Percentiles rank a stretch among this genome's conserved stretches.
Conservation (phyloP, 78 protist genomes). For the Pigoraptor vietnamica region DNA sequence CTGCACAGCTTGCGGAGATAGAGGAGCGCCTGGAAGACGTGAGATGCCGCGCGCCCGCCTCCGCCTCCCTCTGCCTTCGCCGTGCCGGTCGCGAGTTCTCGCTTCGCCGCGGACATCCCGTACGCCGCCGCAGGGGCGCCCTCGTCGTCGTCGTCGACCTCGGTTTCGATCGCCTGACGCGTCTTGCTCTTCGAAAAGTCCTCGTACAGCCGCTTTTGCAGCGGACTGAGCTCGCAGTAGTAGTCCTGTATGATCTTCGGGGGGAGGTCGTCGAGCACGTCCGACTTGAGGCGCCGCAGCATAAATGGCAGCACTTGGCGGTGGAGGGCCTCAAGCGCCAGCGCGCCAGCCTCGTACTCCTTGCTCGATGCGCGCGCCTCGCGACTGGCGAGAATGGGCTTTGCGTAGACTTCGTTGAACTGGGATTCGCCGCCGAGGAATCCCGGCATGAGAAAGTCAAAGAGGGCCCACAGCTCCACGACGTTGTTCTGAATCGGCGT, state of each 20-base stretch:
- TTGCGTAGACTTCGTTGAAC: conserved; percentile 54
- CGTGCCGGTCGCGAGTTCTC: neutral
- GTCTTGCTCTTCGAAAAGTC: conserved; percentile 18
- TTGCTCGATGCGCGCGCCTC: conserved; percentile 42
- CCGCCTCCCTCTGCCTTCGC: neutral
- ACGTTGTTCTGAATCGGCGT: conserved; percentile 92
- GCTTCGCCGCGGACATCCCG: neutral
- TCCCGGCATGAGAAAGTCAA: conserved; percentile 97
- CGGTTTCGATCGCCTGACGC: neutral
- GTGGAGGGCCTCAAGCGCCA: conserved; percentile 77
- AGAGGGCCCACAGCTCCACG: conserved; percentile 92
- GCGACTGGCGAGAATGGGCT: conserved; percentile 54
- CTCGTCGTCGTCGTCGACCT: neutral
- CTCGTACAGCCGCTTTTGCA: conserved; percentile 63
- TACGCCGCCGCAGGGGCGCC: neutral
- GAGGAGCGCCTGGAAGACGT: conserved; percentile 77
- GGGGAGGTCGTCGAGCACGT: conserved; percentile 93
- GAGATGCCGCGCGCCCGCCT: conserved; percentile 39
- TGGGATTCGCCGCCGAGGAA: conserved; percentile 78
- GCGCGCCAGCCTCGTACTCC: conserved; percentile 62
- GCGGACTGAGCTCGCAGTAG: conserved; percentile 52
- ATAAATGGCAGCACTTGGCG: conserved; percentile 92
- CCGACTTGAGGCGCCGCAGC: conserved; percentile 89
- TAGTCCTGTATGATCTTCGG: conserved; percentile 95
- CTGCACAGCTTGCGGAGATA: conserved; percentile 76